These are phyloP conservation scores for Handroanthus guayacan DNA, from an alignment of 257 asterid species.

Conservation along the genomic window DNA sequence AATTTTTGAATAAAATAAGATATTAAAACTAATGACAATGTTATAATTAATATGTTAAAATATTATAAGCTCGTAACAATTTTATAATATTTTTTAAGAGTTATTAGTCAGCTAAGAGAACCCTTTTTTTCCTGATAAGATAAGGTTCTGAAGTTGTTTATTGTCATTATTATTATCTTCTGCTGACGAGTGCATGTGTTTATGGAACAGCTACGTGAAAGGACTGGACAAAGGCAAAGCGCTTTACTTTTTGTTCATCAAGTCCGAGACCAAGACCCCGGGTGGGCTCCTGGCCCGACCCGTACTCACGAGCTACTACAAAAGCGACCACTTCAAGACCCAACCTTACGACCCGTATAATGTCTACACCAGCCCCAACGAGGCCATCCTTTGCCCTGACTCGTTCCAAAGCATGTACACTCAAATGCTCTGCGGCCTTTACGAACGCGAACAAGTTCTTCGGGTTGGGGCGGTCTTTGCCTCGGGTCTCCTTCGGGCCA, in stretches of 20 bases:
- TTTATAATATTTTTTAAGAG: too few species aligned
- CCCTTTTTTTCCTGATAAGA: neutral
- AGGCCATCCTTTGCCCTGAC: constrained; percentile 89
- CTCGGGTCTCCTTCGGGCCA: constrained; percentile 97
- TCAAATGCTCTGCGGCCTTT: constrained; percentile 96
- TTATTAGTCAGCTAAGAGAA: too few species aligned
- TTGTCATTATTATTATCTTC: neutral
- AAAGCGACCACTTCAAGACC: constrained; percentile 96
- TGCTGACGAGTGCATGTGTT: constrained; percentile 41
- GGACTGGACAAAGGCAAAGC: constrained; percentile 97
- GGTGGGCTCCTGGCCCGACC: constrained; percentile 96
- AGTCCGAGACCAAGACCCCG: constrained; percentile 88
- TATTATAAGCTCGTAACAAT: too few species aligned
- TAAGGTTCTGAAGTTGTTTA: neutral
- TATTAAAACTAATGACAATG: too few species aligned
- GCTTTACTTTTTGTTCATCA: constrained; percentile 80
- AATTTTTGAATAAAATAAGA: too few species aligned
- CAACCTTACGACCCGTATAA: constrained; percentile 94
- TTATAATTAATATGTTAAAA: neutral
- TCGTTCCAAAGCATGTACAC: constrained; percentile 97
- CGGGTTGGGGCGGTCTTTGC: constrained; percentile 97
- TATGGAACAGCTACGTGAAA: constrained; percentile 78
- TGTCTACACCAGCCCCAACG: constrained; percentile 94
- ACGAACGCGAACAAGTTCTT: constrained; percentile 83
- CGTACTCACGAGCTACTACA: constrained; percentile 96